These are phyloP conservation scores for Tuctoria greenei DNA, from an alignment of 176 grass and related monocot genomes.

Conservation along the genomic window DNA sequence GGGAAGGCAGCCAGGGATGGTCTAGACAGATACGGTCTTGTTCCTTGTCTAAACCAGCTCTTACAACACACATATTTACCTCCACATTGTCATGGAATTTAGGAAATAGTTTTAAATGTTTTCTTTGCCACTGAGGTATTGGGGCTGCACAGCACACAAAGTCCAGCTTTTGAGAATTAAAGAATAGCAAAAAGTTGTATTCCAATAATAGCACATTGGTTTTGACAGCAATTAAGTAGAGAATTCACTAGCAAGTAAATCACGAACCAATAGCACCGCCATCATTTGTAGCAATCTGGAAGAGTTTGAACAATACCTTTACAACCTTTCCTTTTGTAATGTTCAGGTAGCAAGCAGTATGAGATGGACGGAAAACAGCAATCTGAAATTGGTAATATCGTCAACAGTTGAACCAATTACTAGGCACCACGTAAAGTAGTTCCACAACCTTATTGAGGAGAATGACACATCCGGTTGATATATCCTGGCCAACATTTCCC, in stretches of 20 bases:
- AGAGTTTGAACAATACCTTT: constrained; percentile 34
- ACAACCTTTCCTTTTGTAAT: constrained; percentile 48
- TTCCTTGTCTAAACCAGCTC: background rate
- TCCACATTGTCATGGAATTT: background rate
- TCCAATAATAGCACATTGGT: background rate
- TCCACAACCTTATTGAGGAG: constrained; percentile 42
- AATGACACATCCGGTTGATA: constrained; percentile 52
- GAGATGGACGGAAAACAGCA: constrained; percentile 41
- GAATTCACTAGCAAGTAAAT: background rate
- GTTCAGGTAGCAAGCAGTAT: constrained; percentile 45
- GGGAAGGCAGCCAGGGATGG: background rate
- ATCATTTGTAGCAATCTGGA: background rate
- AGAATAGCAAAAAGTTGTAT: constrained; percentile 1
- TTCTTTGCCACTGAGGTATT: background rate
- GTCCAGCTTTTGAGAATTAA: background rate
- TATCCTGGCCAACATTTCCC: constrained; percentile 27
- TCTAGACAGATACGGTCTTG: background rate
- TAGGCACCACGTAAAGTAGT: background rate
- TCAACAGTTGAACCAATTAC: constrained; percentile 8
- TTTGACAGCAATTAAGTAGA: constrained; percentile 1
- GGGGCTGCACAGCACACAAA: background rate
- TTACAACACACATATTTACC: background rate
- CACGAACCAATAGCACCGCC: background rate
- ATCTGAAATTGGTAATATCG: constrained; percentile 42
- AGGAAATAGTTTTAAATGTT: background rate